Evolutionary conservation across 208 protist genomes (phyloP).

Genomic region (Leishmania major): DNA sequence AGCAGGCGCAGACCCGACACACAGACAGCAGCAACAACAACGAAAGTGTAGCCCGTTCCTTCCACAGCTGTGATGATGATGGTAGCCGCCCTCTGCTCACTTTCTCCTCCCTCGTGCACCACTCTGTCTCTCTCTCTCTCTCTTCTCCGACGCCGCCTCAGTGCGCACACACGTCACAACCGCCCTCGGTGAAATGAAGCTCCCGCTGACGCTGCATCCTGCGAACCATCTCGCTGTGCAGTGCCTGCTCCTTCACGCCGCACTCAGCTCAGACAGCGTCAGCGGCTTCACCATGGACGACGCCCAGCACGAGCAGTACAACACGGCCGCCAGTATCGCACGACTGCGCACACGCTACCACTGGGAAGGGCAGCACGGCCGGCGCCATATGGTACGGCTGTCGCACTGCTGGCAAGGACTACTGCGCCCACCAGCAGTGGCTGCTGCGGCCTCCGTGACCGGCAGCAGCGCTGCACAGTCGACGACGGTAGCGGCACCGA

Average conservation of each 20-base stretch:
- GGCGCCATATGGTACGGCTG: background rate
- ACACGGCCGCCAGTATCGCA: background rate
- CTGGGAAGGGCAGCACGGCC: background rate
- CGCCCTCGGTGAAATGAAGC: slow-evolving; percentile 23
- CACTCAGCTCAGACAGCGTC: slow-evolving; percentile 26
- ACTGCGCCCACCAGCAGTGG: background rate
- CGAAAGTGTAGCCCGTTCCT: background rate
- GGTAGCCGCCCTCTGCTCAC: background rate
- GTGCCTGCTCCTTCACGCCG: slow-evolving; percentile 53
- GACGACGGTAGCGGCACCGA: background rate
- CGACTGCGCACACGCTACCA: background rate
- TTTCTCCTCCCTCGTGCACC: background rate
- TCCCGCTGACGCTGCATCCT: slow-evolving; percentile 48
- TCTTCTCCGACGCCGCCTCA: too few species aligned
- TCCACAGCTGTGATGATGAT: background rate
- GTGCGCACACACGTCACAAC: background rate
- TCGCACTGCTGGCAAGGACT: background rate
- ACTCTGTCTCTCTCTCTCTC: too few species aligned
- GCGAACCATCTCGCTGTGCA: slow-evolving; percentile 72
- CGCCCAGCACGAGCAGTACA: background rate
- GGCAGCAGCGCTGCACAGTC: background rate
- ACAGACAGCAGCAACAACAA: background rate
- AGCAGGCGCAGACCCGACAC: background rate
- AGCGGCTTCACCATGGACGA: background rate
- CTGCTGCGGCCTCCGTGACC: background rate